A percentile compares a stretch with the other conserved stretches of the same genome.
Conservation (phyloP, 208 protist genomes). For the Wallacemonas sp. region DNA sequence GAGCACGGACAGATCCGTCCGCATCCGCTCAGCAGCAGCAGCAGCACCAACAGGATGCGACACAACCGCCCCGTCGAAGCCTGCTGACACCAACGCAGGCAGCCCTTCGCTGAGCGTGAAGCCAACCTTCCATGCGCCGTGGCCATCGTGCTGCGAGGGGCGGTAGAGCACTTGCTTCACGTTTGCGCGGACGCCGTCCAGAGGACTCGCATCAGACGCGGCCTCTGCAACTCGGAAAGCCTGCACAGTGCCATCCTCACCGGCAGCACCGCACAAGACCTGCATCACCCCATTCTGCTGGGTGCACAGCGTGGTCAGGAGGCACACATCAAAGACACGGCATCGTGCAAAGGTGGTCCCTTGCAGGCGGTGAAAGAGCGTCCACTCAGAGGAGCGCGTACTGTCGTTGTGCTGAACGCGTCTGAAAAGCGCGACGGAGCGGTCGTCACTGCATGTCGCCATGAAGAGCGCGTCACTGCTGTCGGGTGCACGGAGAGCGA, state of each 20-base stretch:
- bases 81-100: slow-evolving; percentile 38
- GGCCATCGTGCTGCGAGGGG: slow-evolving; percentile 53
- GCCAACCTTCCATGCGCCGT: slow-evolving; percentile 58
- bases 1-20: background rate
- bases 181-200: too few relatives aligned
- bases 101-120: slow-evolving; percentile 12
- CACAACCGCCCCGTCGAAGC: slow-evolving; percentile 56
- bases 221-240: slow-evolving; percentile 18
- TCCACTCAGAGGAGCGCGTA: slow-evolving; percentile 32
- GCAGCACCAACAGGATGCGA: slow-evolving; percentile 16
- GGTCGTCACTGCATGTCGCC: slow-evolving; percentile 82
- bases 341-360: slow-evolving; percentile 38
- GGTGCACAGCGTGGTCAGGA: slow-evolving; percentile 13
- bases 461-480: slow-evolving; percentile 5
- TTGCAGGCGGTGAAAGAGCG: slow-evolving; percentile 36
- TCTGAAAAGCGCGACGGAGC: slow-evolving; percentile 50
- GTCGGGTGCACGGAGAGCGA: background rate
- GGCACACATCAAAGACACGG: slow-evolving; percentile 70
- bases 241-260: slow-evolving; percentile 68
- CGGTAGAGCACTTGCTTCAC: too few relatives aligned
- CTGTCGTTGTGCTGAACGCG: background rate
- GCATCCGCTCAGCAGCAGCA: background rate
- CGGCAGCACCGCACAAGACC: slow-evolving; percentile 38
- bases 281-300: background rate
- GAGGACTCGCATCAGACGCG: background rate